Conservation (phyloP, 225 moss, liverwort and hornwort species). For the Bryoerythrophyllum caledonicum region DNA sequence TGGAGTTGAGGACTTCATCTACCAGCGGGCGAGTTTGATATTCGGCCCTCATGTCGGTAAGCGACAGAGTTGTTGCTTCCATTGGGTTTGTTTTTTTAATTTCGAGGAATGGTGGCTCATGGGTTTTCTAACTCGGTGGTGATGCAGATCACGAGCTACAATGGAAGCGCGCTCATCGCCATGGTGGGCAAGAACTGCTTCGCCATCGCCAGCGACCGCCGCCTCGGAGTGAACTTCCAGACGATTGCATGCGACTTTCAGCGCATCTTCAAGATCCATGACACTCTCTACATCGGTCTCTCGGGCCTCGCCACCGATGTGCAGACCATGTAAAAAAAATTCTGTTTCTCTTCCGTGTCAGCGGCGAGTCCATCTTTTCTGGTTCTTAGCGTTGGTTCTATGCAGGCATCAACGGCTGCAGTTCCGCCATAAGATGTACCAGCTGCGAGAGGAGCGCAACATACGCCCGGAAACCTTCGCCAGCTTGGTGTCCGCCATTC, state of each 20-base stretch:
- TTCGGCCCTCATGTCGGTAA: conserved; percentile 39
- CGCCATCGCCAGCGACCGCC: conserved; percentile 93
- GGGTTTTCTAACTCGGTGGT: neutral
- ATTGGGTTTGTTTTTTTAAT: too few species aligned
- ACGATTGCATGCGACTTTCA: conserved; percentile 95
- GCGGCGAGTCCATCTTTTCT: neutral
- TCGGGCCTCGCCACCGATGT: conserved; percentile 97
- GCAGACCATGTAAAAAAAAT: conserved; percentile 82
- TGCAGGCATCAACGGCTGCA: conserved; percentile 73
- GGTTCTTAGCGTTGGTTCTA: neutral
- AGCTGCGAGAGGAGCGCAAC: conserved; percentile 89
- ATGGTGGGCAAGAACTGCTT: conserved; percentile 95
- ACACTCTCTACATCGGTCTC: conserved; percentile 80
- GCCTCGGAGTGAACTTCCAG: conserved; percentile 90
- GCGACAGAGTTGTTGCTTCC: neutral
- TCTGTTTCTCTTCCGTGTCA: neutral
- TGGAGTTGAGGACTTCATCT: conserved; percentile 6
- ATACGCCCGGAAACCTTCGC: conserved; percentile 98
- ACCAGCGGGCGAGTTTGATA: conserved; percentile 23
- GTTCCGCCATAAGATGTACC: conserved; percentile 92
- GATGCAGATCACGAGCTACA: conserved; percentile 84
- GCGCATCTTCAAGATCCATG: conserved; percentile 89
- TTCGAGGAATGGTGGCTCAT: too few species aligned
- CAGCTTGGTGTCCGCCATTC: conserved; percentile 92
- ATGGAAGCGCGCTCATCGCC: conserved; percentile 94